Percentiles rank a stretch among this genome's conserved stretches.
These are phyloP conservation scores for Clitopilus hobsonii DNA, from an alignment of 768 basidiomycete genomes.

Conservation along the genomic window DNA sequence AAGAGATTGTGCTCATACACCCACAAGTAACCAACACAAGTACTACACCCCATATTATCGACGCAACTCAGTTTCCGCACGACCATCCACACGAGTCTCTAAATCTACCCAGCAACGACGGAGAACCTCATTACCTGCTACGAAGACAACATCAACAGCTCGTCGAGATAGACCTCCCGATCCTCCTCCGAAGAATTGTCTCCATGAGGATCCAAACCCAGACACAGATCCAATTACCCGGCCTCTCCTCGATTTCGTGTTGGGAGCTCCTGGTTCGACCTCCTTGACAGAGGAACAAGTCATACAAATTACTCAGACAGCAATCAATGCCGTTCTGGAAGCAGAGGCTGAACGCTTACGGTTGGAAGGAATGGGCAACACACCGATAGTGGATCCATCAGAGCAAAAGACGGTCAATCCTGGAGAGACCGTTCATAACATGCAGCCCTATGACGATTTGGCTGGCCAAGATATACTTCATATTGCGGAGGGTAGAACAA, in stretches of 20 bases:
- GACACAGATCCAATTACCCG: neutral
- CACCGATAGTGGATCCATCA: conserved; percentile 9
- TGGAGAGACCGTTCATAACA: neutral
- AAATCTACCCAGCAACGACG: neutral
- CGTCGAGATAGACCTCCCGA: conserved; percentile 1
- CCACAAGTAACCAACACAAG: conserved; percentile 28
- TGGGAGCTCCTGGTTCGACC: conserved; percentile 15
- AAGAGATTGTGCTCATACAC: conserved; percentile 13
- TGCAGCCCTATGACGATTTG: neutral
- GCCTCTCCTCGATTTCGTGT: conserved; percentile 17
- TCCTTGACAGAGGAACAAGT: conserved; percentile 21
- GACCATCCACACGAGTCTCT: conserved; percentile 14
- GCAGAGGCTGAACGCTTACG: conserved; percentile 23
- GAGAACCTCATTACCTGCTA: conserved; percentile 3
- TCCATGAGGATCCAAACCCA: neutral
- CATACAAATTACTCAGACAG: conserved; percentile 20
- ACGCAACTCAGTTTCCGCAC: conserved; percentile 16
- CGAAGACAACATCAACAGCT: conserved; percentile 2
- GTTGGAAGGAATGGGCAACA: conserved; percentile 8
- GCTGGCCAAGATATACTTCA: conserved; percentile 25
- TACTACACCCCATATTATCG: conserved; percentile 50
- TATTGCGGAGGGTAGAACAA: conserved; percentile 59
- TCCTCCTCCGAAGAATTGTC: neutral
- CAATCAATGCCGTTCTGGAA: conserved; percentile 29
- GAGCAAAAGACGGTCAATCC: neutral